Conservation (phyloP, 108 stramenopile species). For the Nannochloropsis salina region DNA sequence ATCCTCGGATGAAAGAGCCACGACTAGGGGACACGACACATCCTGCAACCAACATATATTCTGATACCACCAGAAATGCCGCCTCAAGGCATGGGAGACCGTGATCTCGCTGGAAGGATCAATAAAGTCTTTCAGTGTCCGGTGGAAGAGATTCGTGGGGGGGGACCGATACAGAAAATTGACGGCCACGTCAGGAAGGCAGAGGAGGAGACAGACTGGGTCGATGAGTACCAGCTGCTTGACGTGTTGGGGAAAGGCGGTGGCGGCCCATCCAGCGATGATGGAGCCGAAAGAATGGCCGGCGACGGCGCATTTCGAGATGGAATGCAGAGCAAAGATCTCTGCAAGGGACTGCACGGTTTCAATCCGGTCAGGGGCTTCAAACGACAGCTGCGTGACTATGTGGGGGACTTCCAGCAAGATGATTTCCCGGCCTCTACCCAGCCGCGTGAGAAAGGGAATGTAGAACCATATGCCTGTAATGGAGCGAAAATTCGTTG, state of each 20-base stretch:
- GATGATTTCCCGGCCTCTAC: conserved; percentile 12
- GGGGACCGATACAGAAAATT: conserved; percentile 34
- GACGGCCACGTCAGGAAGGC: conserved; percentile 37
- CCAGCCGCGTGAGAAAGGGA: neutral
- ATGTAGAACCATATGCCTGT: neutral
- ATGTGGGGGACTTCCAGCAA: conserved; percentile 12
- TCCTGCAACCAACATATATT: conserved; percentile 38
- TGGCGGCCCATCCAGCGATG: conserved; percentile 27
- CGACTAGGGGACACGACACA: conserved; percentile 35
- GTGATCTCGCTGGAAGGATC: conserved; percentile 29
- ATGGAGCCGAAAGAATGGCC: conserved; percentile 43
- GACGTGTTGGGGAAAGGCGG: conserved; percentile 25
- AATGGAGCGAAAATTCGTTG: too few species aligned
- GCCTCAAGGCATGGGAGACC: conserved; percentile 37
- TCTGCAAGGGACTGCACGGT: neutral
- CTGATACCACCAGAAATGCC: conserved; percentile 48
- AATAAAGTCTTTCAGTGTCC: neutral
- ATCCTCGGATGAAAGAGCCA: conserved; percentile 35
- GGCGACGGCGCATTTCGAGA: neutral
- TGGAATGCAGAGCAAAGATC: neutral
- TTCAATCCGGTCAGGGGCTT: neutral
- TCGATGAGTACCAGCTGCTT: conserved; percentile 39
- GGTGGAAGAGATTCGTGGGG: neutral
- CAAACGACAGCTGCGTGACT: conserved; percentile 4
- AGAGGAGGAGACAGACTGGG: conserved; percentile 44